A percentile compares a stretch with the other conserved stretches of the same genome.
phyloP scores from a whole-genome alignment of 164 flowering plant species.

The Macadamia tetraphylla region DNA sequence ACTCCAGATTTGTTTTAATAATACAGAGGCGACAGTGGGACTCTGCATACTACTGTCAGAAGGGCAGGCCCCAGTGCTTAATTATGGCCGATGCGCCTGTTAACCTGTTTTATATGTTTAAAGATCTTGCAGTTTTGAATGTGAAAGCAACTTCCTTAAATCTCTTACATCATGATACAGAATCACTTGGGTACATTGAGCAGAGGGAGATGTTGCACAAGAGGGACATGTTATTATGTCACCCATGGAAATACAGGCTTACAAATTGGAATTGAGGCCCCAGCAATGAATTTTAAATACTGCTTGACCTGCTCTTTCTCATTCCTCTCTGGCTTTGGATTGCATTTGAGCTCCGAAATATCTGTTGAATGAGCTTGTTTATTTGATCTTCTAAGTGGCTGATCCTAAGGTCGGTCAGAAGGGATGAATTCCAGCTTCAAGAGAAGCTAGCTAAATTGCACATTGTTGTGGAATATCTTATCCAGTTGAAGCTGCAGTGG shows the following conservation, averaged over 20 bases:
- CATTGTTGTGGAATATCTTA: background rate
- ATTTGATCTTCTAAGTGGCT: background rate
- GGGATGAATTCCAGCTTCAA: background rate
- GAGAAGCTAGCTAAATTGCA: background rate
- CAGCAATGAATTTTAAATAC: slow-evolving; percentile 20
- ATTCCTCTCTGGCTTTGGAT: background rate
- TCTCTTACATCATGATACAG: slow-evolving; percentile 80
- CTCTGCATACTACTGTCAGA: slow-evolving; percentile 64
- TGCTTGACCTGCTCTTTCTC: background rate
- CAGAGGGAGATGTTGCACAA: slow-evolving; percentile 48
- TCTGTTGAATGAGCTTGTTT: background rate
- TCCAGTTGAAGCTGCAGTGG: background rate
- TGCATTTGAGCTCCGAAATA: background rate
- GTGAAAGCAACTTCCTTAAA: slow-evolving; percentile 79
- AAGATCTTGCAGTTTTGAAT: slow-evolving; percentile 53
- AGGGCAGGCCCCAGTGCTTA: slow-evolving; percentile 50
- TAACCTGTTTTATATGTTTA: slow-evolving; percentile 65
- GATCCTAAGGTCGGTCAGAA: background rate
- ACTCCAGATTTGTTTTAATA: slow-evolving; percentile 55
- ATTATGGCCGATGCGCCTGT: slow-evolving; percentile 58
- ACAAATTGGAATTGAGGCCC: slow-evolving; percentile 71
- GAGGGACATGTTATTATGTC: slow-evolving; percentile 69
- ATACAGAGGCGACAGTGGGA: slow-evolving; percentile 81
- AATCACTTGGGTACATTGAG: slow-evolving; percentile 68
- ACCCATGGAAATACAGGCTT: slow-evolving; percentile 97